Percentiles rank a stretch among this genome's conserved stretches.
phyloP scores from a whole-genome alignment of 2,329 filamentous ascomycete genomes.

The Graphiopsis chlorocephala region DNA sequence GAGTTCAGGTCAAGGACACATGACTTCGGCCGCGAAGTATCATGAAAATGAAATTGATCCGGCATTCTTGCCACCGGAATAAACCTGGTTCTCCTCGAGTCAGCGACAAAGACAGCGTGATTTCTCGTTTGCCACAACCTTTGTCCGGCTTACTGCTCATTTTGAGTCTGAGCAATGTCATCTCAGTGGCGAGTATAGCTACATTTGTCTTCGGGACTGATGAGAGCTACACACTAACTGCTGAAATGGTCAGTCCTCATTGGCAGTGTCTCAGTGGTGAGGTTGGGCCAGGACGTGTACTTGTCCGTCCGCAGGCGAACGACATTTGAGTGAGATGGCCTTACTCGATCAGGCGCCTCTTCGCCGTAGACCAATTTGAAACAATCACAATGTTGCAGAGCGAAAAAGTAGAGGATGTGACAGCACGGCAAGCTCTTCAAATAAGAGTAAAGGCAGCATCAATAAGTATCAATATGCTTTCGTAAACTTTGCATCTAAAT shows the following conservation, averaged over 20 bases:
- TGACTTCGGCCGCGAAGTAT: not conserved
- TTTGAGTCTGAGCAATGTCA: not conserved
- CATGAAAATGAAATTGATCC: not conserved
- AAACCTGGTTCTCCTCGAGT: not conserved
- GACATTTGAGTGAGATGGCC: not conserved
- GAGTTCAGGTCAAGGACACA: not conserved
- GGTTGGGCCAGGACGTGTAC: too few relatives aligned
- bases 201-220: too few relatives aligned
- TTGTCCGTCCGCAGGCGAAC: not conserved
- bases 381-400: not conserved
- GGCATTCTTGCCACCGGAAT: not conserved
- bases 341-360: not conserved
- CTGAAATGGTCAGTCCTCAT: too few relatives aligned
- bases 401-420: not conserved
- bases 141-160: not conserved
- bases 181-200: not conserved
- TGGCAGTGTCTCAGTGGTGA: not conserved
- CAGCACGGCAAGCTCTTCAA: not conserved
- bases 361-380: not conserved
- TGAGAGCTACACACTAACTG: too few relatives aligned
- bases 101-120: not conserved
- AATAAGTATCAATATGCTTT: not conserved
- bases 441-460: not conserved
- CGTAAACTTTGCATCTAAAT: not conserved
- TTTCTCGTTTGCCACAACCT: not conserved